Evolutionary conservation across 441 rosid genomes (phyloP).

Genomic region (Erysimum cheiri): DNA sequence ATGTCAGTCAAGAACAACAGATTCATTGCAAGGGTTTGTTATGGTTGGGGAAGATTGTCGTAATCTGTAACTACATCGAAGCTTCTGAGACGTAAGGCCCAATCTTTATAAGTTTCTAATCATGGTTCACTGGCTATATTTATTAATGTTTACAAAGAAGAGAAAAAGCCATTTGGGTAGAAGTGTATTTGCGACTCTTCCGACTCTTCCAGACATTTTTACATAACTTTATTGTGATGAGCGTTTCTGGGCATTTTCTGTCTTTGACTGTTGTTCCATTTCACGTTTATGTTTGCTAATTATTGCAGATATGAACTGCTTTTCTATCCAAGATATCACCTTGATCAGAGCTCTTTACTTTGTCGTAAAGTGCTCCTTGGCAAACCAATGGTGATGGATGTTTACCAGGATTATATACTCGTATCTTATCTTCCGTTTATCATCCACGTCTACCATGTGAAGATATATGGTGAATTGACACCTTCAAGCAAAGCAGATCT

Average conservation of each 20-base stretch:
- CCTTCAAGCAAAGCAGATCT: constrained; percentile 78
- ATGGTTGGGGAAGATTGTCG: constrained; percentile 95
- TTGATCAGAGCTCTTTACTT: constrained; percentile 91
- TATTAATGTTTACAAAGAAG: constrained; percentile 1
- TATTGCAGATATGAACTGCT: constrained; percentile 88
- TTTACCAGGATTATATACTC: constrained; percentile 80
- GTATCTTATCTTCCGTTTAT: constrained; percentile 92
- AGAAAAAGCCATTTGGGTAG: constrained; percentile 5
- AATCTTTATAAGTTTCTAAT: constrained; percentile 24
- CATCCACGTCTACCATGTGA: constrained; percentile 88
- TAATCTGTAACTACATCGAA: constrained; percentile 87
- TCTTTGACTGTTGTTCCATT: constrained; percentile 11
- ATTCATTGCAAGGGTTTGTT: constrained; percentile 94
- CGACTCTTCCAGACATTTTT: constrained; percentile 11
- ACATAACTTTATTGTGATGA: constrained; percentile 2
- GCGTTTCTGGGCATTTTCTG: not conserved
- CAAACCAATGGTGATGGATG: constrained; percentile 99
- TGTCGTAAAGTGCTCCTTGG: constrained; percentile 86
- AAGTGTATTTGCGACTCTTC: constrained; percentile 12
- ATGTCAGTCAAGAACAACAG: constrained; percentile 93
- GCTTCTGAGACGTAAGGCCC: constrained; percentile 79
- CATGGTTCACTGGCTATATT: constrained; percentile 27
- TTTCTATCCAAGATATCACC: constrained; percentile 96
- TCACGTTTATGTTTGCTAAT: constrained; percentile 21
- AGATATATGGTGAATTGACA: constrained; percentile 75